Percentiles rank a stretch among this genome's conserved stretches.
Evolutionary conservation across 225 moss, liverwort and hornwort genomes (phyloP).

Genomic region (Marchantia polymorpha): DNA sequence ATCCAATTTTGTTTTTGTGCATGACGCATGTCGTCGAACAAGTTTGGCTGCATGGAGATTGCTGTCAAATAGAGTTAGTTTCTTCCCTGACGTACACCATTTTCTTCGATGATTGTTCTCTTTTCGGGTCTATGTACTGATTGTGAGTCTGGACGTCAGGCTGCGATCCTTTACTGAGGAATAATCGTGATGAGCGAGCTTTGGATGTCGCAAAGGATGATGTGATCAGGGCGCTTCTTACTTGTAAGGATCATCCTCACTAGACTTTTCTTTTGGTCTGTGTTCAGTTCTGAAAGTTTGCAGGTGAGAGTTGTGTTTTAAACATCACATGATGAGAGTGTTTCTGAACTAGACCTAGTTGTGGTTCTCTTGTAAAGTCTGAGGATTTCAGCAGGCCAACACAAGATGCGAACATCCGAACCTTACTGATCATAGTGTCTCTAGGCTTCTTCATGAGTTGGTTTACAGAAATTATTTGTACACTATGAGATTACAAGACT

Average conservation of each 20-base stretch:
- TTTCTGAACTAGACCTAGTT: no score
- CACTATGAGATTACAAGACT: no score
- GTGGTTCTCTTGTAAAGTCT: no score
- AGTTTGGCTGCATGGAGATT: not conserved
- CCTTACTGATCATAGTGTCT: no score
- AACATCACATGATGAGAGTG: not conserved
- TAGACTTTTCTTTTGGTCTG: not conserved
- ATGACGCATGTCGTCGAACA: not conserved
- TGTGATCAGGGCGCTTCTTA: slow-evolving; percentile 35
- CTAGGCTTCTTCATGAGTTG: no score
- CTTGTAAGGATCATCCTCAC: slow-evolving; percentile 31
- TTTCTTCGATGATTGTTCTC: not conserved
- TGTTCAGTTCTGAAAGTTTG: no score
- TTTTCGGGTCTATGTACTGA: not conserved
- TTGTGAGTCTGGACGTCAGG: slow-evolving; percentile 25
- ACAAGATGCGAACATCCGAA: no score
- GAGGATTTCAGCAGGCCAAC: no score
- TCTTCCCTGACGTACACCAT: not conserved
- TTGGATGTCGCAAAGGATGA: slow-evolving; percentile 49
- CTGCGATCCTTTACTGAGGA: slow-evolving; percentile 42
- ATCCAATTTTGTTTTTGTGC: not conserved
- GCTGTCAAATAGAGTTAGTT: not conserved
- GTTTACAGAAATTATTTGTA: no score
- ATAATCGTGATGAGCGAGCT: slow-evolving; percentile 55
- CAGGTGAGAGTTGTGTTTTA: not conserved